Evolutionary conservation across 176 grass and related monocot species (phyloP).

Genomic region (Bothriochloa decipiens): DNA sequence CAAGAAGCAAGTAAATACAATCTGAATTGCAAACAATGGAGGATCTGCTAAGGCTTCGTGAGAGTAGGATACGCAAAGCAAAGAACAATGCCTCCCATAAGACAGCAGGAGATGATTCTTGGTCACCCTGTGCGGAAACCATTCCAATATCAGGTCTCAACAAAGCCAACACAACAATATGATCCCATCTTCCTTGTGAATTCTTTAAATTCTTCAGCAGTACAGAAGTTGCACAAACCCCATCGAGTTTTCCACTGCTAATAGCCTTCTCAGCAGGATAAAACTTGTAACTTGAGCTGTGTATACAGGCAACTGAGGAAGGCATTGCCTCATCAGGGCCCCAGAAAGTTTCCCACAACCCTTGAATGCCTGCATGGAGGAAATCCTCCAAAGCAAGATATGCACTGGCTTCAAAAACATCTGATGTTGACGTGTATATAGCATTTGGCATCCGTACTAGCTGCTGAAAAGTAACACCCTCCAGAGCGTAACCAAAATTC

Average conservation of each 20-base stretch:
- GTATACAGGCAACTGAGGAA: conserved; percentile 91
- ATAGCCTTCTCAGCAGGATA: conserved; percentile 96
- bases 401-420: conserved; percentile 78
- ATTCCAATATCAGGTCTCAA: conserved; percentile 80
- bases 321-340: conserved; percentile 77
- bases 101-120: conserved; percentile 59
- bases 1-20: conserved; percentile 85
- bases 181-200: conserved; percentile 92
- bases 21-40: conserved; percentile 64
- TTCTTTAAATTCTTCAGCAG: conserved; percentile 66
- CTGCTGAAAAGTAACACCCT: conserved; percentile 89
- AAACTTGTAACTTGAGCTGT: conserved; percentile 86
- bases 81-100: conserved; percentile 91
- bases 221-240: conserved; percentile 81
- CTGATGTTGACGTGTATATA: conserved; percentile 74
- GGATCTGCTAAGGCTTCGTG: conserved; percentile 86
- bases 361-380: conserved; percentile 80
- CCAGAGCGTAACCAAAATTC: conserved; percentile 89
- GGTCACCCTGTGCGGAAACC: conserved; percentile 52
- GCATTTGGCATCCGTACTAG: conserved; percentile 90
- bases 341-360: conserved; percentile 94
- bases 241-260: conserved; percentile 77
- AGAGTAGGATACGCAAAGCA: conserved; percentile 79
- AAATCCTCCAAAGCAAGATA: conserved; percentile 97
- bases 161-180: conserved; percentile 76